phyloP scores from a whole-genome alignment of 495 filamentous ascomycete species.

The Penicillium bialowiezense region DNA sequence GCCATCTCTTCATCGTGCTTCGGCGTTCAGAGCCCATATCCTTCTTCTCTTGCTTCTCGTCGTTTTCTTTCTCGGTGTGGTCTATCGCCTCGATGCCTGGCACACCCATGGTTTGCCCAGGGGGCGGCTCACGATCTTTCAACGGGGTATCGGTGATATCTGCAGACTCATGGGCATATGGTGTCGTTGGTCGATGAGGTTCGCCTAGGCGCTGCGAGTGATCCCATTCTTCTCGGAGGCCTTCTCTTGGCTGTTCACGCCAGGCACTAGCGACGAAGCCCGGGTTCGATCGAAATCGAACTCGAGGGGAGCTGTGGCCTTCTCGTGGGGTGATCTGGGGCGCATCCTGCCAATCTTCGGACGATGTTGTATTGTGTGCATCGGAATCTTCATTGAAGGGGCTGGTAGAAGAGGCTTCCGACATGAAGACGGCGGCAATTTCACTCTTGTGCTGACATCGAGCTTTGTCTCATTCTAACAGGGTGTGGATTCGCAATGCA shows the following conservation, averaged over 20 bases:
- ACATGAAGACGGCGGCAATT: neutral
- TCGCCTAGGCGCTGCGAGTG: slow-evolving; percentile 3
- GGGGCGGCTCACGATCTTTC: slow-evolving; percentile 6
- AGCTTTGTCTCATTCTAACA: neutral
- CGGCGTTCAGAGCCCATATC: neutral
- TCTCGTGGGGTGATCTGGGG: neutral
- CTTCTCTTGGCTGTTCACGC: neutral
- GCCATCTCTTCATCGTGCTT: slow-evolving; percentile 1
- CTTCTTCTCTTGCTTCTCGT: neutral
- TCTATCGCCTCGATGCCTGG: neutral
- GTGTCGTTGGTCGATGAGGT: slow-evolving; percentile 12
- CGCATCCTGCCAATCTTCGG: neutral
- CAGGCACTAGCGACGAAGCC: neutral
- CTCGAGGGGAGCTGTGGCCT: slow-evolving; percentile 3
- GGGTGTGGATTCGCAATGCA: no score
- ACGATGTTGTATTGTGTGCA: neutral
- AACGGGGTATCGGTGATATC: slow-evolving; percentile 17
- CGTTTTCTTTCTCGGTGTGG: slow-evolving; percentile 3
- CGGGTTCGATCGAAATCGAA: slow-evolving; percentile 18
- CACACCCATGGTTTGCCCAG: neutral
- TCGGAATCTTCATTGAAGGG: neutral
- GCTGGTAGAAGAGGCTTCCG: neutral
- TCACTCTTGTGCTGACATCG: slow-evolving; percentile 5
- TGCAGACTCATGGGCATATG: slow-evolving; percentile 13
- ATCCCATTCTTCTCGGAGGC: slow-evolving; percentile 8